Evolutionary conservation across 805 yeast species (phyloP).

Genomic region (Metschnikowia santaceciliae): DNA sequence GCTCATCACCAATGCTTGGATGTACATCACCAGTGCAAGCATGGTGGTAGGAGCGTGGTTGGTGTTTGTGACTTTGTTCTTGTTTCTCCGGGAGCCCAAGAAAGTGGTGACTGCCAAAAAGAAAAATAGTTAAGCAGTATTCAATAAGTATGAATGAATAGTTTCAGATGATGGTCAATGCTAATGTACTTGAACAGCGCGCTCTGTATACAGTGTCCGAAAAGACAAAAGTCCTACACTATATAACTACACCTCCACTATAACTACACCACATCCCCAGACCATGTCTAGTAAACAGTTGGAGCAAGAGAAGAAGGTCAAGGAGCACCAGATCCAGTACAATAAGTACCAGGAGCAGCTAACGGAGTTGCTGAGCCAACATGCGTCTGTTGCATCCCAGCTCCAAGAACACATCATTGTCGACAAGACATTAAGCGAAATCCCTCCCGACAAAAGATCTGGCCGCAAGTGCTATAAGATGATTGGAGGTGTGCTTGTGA

Average conservation of each 20-base stretch:
- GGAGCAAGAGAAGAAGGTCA: conserved; percentile 34
- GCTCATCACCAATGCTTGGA: conserved; percentile 92
- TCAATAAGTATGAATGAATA: not conserved
- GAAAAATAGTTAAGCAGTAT: not conserved
- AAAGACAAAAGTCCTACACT: not conserved
- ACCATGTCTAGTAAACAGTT: conserved; percentile 16
- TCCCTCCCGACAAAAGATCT: conserved; percentile 30
- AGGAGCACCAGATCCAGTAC: conserved; percentile 39
- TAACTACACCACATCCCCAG: not conserved
- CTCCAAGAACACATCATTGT: conserved; percentile 39
- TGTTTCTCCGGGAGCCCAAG: conserved; percentile 33
- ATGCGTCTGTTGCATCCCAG: conserved; percentile 32
- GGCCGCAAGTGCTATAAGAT: conserved; percentile 83
- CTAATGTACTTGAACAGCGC: not conserved
- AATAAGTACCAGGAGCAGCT: conserved; percentile 38
- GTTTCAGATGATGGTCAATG: not conserved
- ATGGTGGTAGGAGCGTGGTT: conserved; percentile 76
- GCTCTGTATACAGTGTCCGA: conserved; percentile 2
- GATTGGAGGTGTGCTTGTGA: conserved; percentile 91
- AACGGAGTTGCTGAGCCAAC: conserved; percentile 36
- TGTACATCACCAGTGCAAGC: conserved; percentile 68
- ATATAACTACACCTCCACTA: not conserved
- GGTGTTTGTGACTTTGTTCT: conserved; percentile 64
- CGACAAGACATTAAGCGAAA: conserved; percentile 36
- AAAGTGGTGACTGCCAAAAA: conserved; percentile 1